Percentiles rank a stretch among this genome's conserved stretches.
phyloP scores from a whole-genome alignment of 108 stramenopile species.

The Nitzschia sp. region DNA sequence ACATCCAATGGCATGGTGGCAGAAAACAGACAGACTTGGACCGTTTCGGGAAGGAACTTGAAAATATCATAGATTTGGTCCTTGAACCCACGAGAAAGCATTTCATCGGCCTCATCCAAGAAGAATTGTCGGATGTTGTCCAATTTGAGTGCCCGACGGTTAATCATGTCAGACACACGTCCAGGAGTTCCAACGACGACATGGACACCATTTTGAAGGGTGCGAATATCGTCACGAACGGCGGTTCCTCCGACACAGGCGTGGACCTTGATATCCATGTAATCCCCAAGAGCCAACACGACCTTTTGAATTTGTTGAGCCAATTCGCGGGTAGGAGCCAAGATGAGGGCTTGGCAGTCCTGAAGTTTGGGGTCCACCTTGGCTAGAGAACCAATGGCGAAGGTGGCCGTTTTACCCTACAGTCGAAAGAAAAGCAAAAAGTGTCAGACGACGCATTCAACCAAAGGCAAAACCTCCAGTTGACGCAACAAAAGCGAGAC shows the following conservation, averaged over 20 bases:
- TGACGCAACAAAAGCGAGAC: neutral
- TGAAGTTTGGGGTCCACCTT: constrained; percentile 89
- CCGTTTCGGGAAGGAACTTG: constrained; percentile 98
- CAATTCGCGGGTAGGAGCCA: constrained; percentile 99
- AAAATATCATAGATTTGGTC: constrained; percentile 99
- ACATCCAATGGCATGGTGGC: constrained; percentile 99
- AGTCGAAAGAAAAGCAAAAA: constrained; percentile 6
- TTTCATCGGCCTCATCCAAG: constrained; percentile 99
- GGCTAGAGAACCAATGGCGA: constrained; percentile 97
- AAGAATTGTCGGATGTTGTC: constrained; percentile 96
- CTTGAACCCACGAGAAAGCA: constrained; percentile 99
- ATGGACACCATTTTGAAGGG: constrained; percentile 97
- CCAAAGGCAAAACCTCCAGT: neutral
- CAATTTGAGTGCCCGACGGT: constrained; percentile 93
- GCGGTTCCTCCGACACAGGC: constrained; percentile 99
- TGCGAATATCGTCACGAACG: constrained; percentile 99
- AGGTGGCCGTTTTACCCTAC: constrained; percentile 99
- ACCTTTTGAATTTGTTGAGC: constrained; percentile 99
- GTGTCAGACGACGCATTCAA: constrained; percentile 12
- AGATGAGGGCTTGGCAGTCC: constrained; percentile 97
- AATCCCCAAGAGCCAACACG: constrained; percentile 97
- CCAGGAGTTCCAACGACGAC: constrained; percentile 99
- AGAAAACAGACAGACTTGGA: constrained; percentile 98
- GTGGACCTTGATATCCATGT: constrained; percentile 97
- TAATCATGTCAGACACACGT: constrained; percentile 99